Evolutionary conservation across 257 asterid species (phyloP), one percentile per base, ranked within the genome.

Genomic region (Nicotiana sylvestris): DNA sequence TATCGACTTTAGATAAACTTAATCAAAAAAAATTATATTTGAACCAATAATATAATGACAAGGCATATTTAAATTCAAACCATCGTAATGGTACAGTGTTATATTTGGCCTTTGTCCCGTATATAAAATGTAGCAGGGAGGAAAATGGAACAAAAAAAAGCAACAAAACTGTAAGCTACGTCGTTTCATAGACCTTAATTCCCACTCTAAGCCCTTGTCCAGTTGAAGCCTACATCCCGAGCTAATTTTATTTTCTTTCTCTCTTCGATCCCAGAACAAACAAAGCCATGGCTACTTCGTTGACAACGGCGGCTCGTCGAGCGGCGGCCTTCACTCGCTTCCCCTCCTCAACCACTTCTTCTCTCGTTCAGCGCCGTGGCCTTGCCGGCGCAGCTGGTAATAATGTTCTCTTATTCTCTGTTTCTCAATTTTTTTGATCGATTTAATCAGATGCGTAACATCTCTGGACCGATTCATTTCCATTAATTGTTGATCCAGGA

Each of bases 241-340:
- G 32, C 8, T 25, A 29, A 8, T 15, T 51, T 74, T 16, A 27
- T 7, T 27, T 51, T 74, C 10, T 53, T 13, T 7, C 4, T 16
- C 8, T 6, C 61, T 12, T 72, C 39, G 61, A 72, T 49, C 61
- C 25, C n/a, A 70, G 9, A 53, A 25, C 51, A 0, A 64, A 27
- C 33, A 72, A 72, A 49, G 12, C 61, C 58, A 72, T 72, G 79
- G 79, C 80, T 49, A 76, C 80, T 9, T 51, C 80, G 46, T 51
- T 76, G 80, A 76, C 80, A 51, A 76, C 51, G 64, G 65, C 65
- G 65, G 80, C 65, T 76, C 80, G 80, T 76, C 80, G 80, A 9
- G 80, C 17, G 4, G 80, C 65, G 15, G 8, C 80, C 29, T 74
- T 49, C 80, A 74, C 62, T 49, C 62, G 80, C 29, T 3, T 49